A percentile compares a stretch with the other conserved stretches of the same genome.
Conservation (phyloP, 2,329 filamentous ascomycete genomes). For the Colletotrichum nymphaeae region DNA sequence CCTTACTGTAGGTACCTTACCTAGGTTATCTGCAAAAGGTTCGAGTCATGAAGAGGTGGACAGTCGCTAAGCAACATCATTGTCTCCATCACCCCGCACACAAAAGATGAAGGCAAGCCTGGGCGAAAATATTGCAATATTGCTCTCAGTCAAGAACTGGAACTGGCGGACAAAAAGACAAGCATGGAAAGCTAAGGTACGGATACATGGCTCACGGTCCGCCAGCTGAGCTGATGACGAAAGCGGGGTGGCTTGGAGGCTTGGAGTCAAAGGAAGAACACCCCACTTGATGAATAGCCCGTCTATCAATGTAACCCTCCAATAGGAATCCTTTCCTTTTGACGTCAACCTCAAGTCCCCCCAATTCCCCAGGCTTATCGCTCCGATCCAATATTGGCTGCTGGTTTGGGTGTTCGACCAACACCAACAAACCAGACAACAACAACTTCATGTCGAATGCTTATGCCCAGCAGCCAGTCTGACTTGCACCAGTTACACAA, state of each 20-base stretch:
- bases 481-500: constrained; percentile 8
- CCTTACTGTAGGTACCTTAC: too few relatives aligned
- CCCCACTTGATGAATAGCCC: not conserved
- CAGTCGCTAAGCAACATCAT: not conserved
- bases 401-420: not conserved
- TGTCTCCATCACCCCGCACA: not conserved
- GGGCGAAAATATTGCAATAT: not conserved
- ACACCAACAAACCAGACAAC: not conserved
- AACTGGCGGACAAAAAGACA: not conserved
- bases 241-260: constrained; percentile 29
- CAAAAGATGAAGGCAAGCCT: not conserved
- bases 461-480: not conserved
- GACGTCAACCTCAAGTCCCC: not conserved
- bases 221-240: constrained; percentile 11
- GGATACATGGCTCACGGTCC: too few relatives aligned
- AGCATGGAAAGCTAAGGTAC: too few relatives aligned
- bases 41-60: not conserved
- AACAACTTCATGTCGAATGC: constrained; percentile 9
- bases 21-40: not conserved
- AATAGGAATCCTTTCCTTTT: not conserved
- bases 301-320: not conserved
- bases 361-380: not conserved
- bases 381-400: not conserved
- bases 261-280: not conserved
- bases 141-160: not conserved